phyloP scores from a whole-genome alignment of 2,329 filamentous ascomycete species.

The Penicillium sp. region DNA sequence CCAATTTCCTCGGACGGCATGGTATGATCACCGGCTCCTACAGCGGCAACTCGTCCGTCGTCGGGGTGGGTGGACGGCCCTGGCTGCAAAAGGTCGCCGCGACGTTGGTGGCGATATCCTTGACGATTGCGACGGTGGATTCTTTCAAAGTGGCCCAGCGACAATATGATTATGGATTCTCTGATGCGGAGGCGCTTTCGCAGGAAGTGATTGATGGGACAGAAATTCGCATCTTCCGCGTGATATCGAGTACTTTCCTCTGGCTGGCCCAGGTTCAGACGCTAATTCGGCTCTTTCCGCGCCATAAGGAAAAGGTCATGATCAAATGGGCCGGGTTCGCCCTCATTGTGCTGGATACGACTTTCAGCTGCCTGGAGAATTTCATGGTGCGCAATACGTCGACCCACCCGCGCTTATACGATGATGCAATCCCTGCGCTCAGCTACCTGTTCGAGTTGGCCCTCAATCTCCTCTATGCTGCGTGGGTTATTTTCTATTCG shows the following conservation, averaged over 20 bases:
- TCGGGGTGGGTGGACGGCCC: conserved; percentile 83
- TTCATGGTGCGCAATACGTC: conserved; percentile 54
- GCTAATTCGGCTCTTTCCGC: conserved; percentile 87
- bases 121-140: conserved; percentile 89
- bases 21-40: conserved; percentile 80
- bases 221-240: conserved; percentile 81
- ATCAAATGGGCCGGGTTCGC: conserved; percentile 99
- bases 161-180: conserved; percentile 73
- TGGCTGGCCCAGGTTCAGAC: conserved; percentile 98
- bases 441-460: conserved; percentile 87
- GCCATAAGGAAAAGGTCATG: conserved; percentile 93
- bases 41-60: conserved; percentile 57
- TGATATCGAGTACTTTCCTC: conserved; percentile 92
- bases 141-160: conserved; percentile 77
- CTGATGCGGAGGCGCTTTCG: conserved; percentile 72
- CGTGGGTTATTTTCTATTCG: conserved; percentile 90
- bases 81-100: conserved; percentile 79
- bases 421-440: conserved; percentile 82
- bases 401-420: conserved; percentile 65
- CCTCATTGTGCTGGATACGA: conserved; percentile 81
- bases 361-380: conserved; percentile 87
- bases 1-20: conserved; percentile 71
- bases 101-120: conserved; percentile 64
- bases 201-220: conserved; percentile 73
- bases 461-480: conserved; percentile 79